Evolutionary conservation across 352 stramenopile genomes (phyloP).

Genomic region (Peronospora belbahrii): DNA sequence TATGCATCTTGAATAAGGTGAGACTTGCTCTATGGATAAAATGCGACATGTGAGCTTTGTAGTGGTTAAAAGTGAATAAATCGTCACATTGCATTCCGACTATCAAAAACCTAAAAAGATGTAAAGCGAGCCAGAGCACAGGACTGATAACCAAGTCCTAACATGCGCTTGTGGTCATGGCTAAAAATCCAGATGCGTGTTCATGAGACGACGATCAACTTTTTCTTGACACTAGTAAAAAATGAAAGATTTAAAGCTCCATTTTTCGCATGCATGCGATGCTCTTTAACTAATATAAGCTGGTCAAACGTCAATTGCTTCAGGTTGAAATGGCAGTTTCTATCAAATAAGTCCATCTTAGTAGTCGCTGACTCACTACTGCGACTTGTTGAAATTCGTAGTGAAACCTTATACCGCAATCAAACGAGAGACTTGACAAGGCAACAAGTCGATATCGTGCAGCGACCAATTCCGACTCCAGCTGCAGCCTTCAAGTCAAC

Average conservation of each 20-base stretch:
- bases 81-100: too few relatives aligned
- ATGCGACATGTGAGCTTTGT: neutral
- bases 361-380: slow-evolving; percentile 3
- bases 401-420: slow-evolving; percentile 11
- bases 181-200: slow-evolving; percentile 9
- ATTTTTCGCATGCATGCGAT: neutral
- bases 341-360: neutral
- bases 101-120: too few relatives aligned
- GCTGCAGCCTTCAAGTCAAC: slow-evolving; percentile 1
- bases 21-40: too few relatives aligned
- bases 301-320: neutral
- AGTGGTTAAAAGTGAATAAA: too few relatives aligned
- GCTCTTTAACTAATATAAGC: neutral
- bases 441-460: slow-evolving; percentile 9
- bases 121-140: too few relatives aligned
- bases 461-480: slow-evolving; percentile 14
- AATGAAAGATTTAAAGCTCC: too few relatives aligned
- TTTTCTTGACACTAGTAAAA: too few relatives aligned
- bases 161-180: slow-evolving; percentile 7
- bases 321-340: neutral
- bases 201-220: too few relatives aligned
- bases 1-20: too few relatives aligned
- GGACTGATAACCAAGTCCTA: too few relatives aligned
- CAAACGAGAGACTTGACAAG: slow-evolving; percentile 5
- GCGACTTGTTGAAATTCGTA: slow-evolving; percentile 7